Evolutionary conservation across 2,329 filamentous ascomycete species (phyloP).

Genomic region (Xylaria sp.): DNA sequence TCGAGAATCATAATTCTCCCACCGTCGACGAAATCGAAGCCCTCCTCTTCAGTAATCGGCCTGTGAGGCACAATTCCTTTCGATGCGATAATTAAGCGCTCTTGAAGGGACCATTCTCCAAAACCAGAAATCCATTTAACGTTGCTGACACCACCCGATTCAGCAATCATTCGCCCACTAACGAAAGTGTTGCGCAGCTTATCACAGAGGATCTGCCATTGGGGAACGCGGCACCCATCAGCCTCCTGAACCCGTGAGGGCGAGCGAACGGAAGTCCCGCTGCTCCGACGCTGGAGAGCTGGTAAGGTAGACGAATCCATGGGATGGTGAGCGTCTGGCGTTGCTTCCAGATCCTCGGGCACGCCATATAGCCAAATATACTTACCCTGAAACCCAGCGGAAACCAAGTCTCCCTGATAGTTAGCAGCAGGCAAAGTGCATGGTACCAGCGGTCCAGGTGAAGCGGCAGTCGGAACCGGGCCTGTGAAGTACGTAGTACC

Average conservation of each 20-base stretch:
- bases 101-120: constrained; percentile 58
- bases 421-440: constrained; percentile 75
- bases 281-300: constrained; percentile 53
- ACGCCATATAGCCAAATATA: constrained; percentile 84
- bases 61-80: constrained; percentile 72
- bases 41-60: constrained; percentile 73
- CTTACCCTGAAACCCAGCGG: constrained; percentile 76
- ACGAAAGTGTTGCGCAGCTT: constrained; percentile 76
- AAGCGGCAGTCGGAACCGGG: constrained; percentile 64
- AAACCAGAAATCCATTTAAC: constrained; percentile 76
- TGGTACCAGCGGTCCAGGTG: constrained; percentile 70
- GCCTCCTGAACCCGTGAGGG: constrained; percentile 52
- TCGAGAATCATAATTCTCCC: constrained; percentile 78
- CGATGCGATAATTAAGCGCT: constrained; percentile 75
- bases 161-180: constrained; percentile 71
- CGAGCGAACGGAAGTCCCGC: constrained; percentile 55
- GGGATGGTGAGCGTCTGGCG: constrained; percentile 56
- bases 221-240: constrained; percentile 60
- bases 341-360: constrained; percentile 75
- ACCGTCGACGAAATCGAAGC: constrained; percentile 79
- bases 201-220: constrained; percentile 76
- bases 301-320: constrained; percentile 45
- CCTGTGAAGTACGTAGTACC: constrained; percentile 84
- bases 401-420: constrained; percentile 75
- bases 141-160: constrained; percentile 72